Evolutionary conservation across 495 filamentous ascomycete species (phyloP).

Genomic region (Neurospora sp.): DNA sequence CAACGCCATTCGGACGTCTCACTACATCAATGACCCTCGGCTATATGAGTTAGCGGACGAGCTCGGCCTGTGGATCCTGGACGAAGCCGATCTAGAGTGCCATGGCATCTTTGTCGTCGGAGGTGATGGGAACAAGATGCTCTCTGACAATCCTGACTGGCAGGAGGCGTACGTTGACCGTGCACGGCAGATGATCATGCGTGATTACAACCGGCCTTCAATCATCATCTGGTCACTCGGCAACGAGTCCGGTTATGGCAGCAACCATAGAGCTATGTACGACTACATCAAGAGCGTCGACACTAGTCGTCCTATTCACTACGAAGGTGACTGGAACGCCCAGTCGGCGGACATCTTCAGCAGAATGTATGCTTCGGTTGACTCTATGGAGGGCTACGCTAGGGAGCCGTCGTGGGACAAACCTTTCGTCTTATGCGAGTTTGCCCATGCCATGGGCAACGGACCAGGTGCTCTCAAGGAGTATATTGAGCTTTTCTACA

Average conservation of each 20-base stretch:
- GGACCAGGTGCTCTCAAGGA: conserved; percentile 58
- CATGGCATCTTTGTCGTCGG: conserved; percentile 53
- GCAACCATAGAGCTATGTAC: conserved; percentile 59
- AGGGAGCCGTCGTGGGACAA: conserved; percentile 36
- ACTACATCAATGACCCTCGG: conserved; percentile 49
- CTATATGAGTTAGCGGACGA: conserved; percentile 61
- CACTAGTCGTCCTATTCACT: conserved; percentile 51
- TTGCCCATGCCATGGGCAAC: conserved; percentile 66
- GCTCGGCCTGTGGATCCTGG: conserved; percentile 60
- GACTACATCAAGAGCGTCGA: conserved; percentile 50
- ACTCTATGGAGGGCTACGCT: conserved; percentile 32
- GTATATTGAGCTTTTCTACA: conserved; percentile 58
- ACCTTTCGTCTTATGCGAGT: conserved; percentile 60
- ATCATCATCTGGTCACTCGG: conserved; percentile 67
- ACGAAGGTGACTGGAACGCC: conserved; percentile 54
- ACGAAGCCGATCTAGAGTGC: conserved; percentile 66
- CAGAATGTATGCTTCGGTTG: conserved; percentile 54
- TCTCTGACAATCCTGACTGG: conserved; percentile 60
- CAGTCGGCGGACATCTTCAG: conserved; percentile 54
- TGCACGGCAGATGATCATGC: conserved; percentile 50
- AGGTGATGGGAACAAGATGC: conserved; percentile 36
- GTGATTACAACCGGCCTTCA: conserved; percentile 58
- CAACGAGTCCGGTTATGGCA: conserved; percentile 62
- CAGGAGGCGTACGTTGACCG: conserved; percentile 61
- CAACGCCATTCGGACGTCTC: conserved; percentile 57